Conservation (phyloP, 441 rosid genomes). For the Theobroma grandiflorum region DNA sequence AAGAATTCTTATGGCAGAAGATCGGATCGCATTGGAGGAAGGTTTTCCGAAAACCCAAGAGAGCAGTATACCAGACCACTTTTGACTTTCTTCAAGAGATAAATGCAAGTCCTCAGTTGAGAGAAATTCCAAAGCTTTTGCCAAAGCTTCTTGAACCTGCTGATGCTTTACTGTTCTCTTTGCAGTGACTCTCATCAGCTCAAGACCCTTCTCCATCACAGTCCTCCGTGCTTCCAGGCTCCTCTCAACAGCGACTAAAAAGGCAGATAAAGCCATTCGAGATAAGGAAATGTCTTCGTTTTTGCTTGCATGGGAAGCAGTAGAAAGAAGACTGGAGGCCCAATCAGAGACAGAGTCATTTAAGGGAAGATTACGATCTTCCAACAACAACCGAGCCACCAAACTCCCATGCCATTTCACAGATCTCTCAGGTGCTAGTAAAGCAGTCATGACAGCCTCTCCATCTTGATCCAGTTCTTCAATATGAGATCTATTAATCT, state of each 20-base stretch:
- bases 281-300: slow-evolving; percentile 86
- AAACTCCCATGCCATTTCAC: slow-evolving; percentile 99
- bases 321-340: slow-evolving; percentile 91
- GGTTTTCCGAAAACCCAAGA: slow-evolving; percentile 77
- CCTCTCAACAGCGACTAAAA: slow-evolving; percentile 86
- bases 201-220: slow-evolving; percentile 88
- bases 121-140: slow-evolving; percentile 84
- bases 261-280: slow-evolving; percentile 83
- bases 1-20: slow-evolving; percentile 82
- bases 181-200: slow-evolving; percentile 78
- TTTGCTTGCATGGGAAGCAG: slow-evolving; percentile 78
- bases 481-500: slow-evolving; percentile 75
- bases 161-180: slow-evolving; percentile 71
- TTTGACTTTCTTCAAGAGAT: slow-evolving; percentile 90
- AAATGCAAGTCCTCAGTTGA: slow-evolving; percentile 67
- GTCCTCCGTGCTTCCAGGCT: slow-evolving; percentile 68
- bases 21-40: slow-evolving; percentile 63
- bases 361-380: slow-evolving; percentile 81
- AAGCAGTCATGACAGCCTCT: slow-evolving; percentile 84
- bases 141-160: slow-evolving; percentile 84
- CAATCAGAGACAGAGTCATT: slow-evolving; percentile 89
- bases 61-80: slow-evolving; percentile 88
- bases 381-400: slow-evolving; percentile 85
- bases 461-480: slow-evolving; percentile 95
- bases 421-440: slow-evolving; percentile 96